These are phyloP conservation scores for Capsicum pubescens DNA, from an alignment of 257 asterid species.

Conservation along the genomic window DNA sequence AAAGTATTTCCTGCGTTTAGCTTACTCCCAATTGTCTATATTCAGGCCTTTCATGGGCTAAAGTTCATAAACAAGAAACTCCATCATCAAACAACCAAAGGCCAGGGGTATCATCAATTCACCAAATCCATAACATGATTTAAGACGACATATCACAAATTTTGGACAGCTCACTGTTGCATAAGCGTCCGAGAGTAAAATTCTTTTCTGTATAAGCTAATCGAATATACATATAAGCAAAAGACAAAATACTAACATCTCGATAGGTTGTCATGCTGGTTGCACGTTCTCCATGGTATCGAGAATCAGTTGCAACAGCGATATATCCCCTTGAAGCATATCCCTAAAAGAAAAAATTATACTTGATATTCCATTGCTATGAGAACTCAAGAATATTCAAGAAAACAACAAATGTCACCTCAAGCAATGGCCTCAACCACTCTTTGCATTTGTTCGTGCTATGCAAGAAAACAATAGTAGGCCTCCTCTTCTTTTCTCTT, in stretches of 20 bases:
- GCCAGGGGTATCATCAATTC: background rate
- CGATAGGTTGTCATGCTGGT: slow-evolving; percentile 72
- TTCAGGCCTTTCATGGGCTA: background rate
- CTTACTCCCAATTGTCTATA: background rate
- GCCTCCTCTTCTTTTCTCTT: slow-evolving; percentile 56
- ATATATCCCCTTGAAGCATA: slow-evolving; percentile 93
- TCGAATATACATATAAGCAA: slow-evolving; percentile 4
- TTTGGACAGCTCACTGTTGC: slow-evolving; percentile 10
- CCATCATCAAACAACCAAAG: background rate
- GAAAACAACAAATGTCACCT: slow-evolving; percentile 50
- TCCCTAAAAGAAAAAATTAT: slow-evolving; percentile 54
- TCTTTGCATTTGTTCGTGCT: slow-evolving; percentile 92
- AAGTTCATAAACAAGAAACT: background rate
- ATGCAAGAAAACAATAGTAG: slow-evolving; percentile 79
- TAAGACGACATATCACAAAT: background rate
- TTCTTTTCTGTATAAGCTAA: slow-evolving; percentile 18
- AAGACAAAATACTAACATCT: slow-evolving; percentile 49
- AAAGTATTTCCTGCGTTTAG: background rate
- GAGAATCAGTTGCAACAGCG: slow-evolving; percentile 86
- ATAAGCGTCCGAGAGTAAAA: background rate
- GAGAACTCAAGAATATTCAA: background rate
- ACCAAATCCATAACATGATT: background rate
- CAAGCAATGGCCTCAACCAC: slow-evolving; percentile 94
- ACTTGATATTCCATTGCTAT: slow-evolving; percentile 9
- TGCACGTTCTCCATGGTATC: slow-evolving; percentile 97